Conservation (phyloP, 2,329 filamentous ascomycete species). For the Rhytidhysteron rufulum region DNA sequence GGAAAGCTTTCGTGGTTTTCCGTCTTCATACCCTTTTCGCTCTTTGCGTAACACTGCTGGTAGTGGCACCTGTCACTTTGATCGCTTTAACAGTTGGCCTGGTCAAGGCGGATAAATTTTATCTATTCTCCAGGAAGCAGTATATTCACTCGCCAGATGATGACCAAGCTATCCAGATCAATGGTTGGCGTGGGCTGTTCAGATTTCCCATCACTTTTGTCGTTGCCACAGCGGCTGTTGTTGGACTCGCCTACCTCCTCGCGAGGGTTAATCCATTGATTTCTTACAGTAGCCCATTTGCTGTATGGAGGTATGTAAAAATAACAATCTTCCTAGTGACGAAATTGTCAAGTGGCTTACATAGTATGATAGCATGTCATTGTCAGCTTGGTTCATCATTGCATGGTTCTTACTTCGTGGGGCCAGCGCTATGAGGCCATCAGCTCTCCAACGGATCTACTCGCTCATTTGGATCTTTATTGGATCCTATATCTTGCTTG, state of each 20-base stretch:
- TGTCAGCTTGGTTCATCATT: slow-evolving; percentile 73
- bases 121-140: slow-evolving; percentile 70
- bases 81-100: slow-evolving; percentile 67
- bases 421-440: slow-evolving; percentile 75
- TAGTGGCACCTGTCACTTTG: slow-evolving; percentile 72
- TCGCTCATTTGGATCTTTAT: slow-evolving; percentile 79
- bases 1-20: slow-evolving; percentile 73
- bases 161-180: slow-evolving; percentile 59
- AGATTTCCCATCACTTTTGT: slow-evolving; percentile 74
- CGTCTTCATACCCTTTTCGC: slow-evolving; percentile 80
- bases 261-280: slow-evolving; percentile 85
- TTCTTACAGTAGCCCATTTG: slow-evolving; percentile 83
- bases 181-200: slow-evolving; percentile 78
- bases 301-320: slow-evolving; percentile 62
- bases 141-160: slow-evolving; percentile 58
- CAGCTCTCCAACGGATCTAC: slow-evolving; percentile 79
- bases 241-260: slow-evolving; percentile 71
- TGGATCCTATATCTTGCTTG: slow-evolving; percentile 68
- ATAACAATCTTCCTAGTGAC: not conserved
- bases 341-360: not conserved
- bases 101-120: slow-evolving; percentile 73
- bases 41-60: slow-evolving; percentile 76
- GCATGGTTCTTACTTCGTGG: slow-evolving; percentile 81
- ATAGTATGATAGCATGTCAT: slow-evolving; percentile 61
- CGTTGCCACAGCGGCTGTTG: slow-evolving; percentile 63